Base-by-base conservation (phyloP, 352 stramenopile genomes). In the Globisporangium acanthophoron region DNA sequence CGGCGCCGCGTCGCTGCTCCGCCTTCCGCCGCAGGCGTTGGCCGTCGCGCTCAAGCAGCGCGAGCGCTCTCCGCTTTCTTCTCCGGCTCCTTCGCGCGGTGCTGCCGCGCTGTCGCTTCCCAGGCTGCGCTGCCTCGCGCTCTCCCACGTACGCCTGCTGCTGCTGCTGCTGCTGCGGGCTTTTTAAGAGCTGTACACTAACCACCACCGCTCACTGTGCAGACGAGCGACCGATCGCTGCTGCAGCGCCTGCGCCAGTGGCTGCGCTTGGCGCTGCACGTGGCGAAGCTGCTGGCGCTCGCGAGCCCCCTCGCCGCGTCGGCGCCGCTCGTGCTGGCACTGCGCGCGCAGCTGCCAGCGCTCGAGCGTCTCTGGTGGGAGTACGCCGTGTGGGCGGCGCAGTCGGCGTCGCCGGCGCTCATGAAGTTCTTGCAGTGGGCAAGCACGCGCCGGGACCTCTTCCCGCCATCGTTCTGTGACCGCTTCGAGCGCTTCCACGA, bases 391-490 rank as follows among this genome's bases (percentile, higher is more conserved):
- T 88, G 75, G 71, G 52, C 76, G 6, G 80, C 84, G 20, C 66
- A 88, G 58, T 71, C 59, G 44, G 78, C 78, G 53, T 97, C 94
- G 15, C 96, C 96, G 2, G 83, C 87, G 5, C 89, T 97, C 62
- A 93, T 98, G 70, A 99, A 99, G 75, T 92, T 98, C 50, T 77
- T 92, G 43, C 96, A 99, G 73, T 99, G 96, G 96, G 89, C 92
- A 1, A 95, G 91, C 29, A 98, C 92, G 20, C 78, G 96, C 13
- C 81, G 92, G 20, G 96, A 99, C 67, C 82, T 99, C 56, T 98
- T 99, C 56, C 89, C 93, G 1, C 69, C 78, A 11, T 66, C 78
- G 1, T 81, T 98, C 24, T 98, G 93, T 65, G 85, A 98, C 70
- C 80, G 85, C 53, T 92, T 99, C 37, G 78, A 86, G 43, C 58